Evolutionary conservation across 139 green algal species (phyloP).

Genomic region (Chlorella sp.): DNA sequence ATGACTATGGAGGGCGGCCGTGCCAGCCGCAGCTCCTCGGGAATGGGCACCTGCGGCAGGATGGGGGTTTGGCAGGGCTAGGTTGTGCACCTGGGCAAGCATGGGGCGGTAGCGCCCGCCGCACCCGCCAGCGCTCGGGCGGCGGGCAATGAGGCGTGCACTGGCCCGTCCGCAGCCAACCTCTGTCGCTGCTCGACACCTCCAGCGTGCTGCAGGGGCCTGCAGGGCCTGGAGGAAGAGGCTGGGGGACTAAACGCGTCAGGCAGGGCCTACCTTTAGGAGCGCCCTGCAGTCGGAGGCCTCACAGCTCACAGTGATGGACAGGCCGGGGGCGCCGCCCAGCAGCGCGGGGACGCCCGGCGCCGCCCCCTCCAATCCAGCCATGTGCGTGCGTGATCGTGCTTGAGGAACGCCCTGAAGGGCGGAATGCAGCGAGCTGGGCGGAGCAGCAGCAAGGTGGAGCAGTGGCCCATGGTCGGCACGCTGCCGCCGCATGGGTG

Average conservation of each 20-base stretch:
- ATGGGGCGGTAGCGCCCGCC: background rate
- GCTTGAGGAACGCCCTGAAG: no score
- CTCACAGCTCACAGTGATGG: background rate
- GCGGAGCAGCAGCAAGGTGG: no score
- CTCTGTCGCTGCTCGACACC: background rate
- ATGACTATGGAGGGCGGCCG: background rate
- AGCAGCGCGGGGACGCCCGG: no score
- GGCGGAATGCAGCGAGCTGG: no score
- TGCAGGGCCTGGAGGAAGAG: background rate
- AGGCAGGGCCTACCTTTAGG: background rate
- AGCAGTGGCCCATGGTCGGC: no score
- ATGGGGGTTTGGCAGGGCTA: background rate
- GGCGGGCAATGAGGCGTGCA: background rate
- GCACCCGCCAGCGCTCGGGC: no score
- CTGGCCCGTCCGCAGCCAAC: background rate
- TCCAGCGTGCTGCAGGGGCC: background rate
- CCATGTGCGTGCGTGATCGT: no score
- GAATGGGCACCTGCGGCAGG: slow-evolving; percentile 2
- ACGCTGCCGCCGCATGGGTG: no score
- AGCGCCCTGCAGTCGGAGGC: background rate
- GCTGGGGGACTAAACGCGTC: background rate
- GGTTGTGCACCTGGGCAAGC: no score
- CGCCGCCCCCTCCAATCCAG: no score
- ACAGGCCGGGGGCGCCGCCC: background rate
- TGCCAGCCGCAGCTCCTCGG: background rate